Conservation (phyloP, 768 basidiomycete genomes). For the Lepiota venenata region DNA sequence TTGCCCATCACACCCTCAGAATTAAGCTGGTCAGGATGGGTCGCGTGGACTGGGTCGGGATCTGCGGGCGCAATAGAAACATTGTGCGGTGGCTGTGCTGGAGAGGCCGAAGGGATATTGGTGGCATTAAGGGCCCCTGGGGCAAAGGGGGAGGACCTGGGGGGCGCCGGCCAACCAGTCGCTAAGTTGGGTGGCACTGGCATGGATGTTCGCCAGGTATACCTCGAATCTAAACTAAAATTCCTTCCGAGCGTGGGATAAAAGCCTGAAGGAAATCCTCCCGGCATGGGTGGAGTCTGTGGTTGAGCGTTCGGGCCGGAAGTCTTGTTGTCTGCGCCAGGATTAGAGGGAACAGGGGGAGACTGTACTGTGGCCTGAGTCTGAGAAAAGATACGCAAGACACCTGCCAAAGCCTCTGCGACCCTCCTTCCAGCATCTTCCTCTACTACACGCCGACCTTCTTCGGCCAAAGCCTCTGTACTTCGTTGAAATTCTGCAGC, state of each 20-base stretch:
- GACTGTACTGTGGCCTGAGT: conserved; percentile 11
- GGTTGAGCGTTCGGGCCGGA: neutral
- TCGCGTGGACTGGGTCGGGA: neutral
- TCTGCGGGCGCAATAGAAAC: neutral
- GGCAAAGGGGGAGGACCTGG: neutral
- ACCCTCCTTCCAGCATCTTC: conserved; percentile 64
- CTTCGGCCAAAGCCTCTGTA: conserved; percentile 39
- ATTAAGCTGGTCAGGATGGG: neutral
- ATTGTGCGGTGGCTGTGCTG: neutral
- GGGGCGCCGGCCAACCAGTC: neutral
- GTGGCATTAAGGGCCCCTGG: neutral
- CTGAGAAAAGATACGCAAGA: conserved; percentile 53
- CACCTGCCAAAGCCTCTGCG: conserved; percentile 55
- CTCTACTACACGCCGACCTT: conserved; percentile 48
- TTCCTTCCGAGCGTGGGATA: neutral
- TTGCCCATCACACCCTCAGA: neutral
- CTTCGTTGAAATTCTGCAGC: conserved; percentile 51
- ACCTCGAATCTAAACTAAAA: neutral
- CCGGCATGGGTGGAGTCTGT: conserved; percentile 11
- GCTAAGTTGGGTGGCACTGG: conserved; percentile 5
- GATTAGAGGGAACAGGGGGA: conserved; percentile 10
- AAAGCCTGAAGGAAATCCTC: conserved; percentile 1
- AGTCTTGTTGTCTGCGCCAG: neutral
- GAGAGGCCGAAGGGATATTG: neutral
- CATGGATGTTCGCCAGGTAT: neutral